Evolutionary conservation across 148 eudicot genomes (phyloP).

Genomic region (Chenopodium formosanum): DNA sequence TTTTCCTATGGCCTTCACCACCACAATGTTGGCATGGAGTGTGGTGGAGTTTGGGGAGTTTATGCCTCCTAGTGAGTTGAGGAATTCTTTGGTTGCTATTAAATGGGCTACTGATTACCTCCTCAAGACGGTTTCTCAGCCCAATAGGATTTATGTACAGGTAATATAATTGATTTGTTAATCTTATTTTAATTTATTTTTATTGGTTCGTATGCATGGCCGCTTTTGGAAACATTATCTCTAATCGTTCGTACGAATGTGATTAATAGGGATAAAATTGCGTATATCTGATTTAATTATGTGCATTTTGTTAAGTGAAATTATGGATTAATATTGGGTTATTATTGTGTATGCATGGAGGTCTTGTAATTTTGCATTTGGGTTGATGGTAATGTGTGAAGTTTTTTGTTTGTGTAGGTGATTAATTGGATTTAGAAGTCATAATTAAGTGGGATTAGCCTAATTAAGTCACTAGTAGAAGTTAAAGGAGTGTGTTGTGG

Average conservation of each 20-base stretch:
- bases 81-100: constrained; percentile 62
- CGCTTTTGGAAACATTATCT: too few relatives aligned
- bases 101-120: constrained; percentile 84
- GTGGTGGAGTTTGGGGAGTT: constrained; percentile 75
- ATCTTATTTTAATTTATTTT: neutral
- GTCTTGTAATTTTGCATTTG: neutral
- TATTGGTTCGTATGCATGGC: neutral
- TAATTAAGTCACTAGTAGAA: neutral
- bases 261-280: neutral
- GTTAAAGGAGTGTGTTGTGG: neutral
- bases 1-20: constrained; percentile 95
- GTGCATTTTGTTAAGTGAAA: neutral
- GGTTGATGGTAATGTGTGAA: neutral
- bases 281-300: neutral
- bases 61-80: constrained; percentile 59
- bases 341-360: neutral
- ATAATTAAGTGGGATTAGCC: constrained; percentile 2
- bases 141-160: constrained; percentile 78
- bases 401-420: neutral
- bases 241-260: too few relatives aligned
- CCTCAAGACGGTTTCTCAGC: constrained; percentile 69
- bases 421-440: neutral
- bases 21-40: constrained; percentile 95
- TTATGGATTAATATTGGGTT: neutral
- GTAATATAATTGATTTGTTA: constrained; percentile 28